phyloP scores from a whole-genome alignment of 2,329 filamentous ascomycete genomes.

The Coniochaeta sp. region DNA sequence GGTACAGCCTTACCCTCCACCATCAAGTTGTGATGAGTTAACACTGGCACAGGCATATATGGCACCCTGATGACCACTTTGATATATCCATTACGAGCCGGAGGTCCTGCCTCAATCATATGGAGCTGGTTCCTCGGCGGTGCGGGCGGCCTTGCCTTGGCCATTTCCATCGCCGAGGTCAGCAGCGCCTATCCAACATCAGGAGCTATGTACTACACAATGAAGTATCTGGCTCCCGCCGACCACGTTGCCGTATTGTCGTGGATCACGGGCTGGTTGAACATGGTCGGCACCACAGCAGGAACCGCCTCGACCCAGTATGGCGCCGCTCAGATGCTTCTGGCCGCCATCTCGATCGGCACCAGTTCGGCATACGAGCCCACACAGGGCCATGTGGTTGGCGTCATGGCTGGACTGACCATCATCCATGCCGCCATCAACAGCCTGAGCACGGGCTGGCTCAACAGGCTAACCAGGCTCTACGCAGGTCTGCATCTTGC shows the following conservation, averaged over 20 bases:
- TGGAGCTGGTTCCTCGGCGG: conserved; percentile 52
- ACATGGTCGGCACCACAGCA: conserved; percentile 43
- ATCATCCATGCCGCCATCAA: conserved; percentile 46
- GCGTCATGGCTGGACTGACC: conserved; percentile 47
- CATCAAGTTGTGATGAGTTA: too few species aligned
- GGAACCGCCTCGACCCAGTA: conserved; percentile 52
- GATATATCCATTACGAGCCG: conserved; percentile 41
- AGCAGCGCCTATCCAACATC: conserved; percentile 49
- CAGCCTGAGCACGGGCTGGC: conserved; percentile 48
- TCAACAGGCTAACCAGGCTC: conserved; percentile 49
- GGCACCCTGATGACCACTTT: conserved; percentile 47
- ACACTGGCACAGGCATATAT: conserved; percentile 35
- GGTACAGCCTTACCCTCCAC: too few species aligned
- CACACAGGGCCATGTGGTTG: conserved; percentile 38
- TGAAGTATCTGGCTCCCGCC: conserved; percentile 40
- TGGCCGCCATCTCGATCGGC: conserved; percentile 46
- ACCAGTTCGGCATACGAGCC: conserved; percentile 39
- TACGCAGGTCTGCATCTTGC: conserved; percentile 52
- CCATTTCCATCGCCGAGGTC: conserved; percentile 43
- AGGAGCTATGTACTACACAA: conserved; percentile 37
- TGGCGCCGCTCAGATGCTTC: conserved; percentile 47
- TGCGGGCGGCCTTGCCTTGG: conserved; percentile 46
- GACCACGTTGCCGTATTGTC: conserved; percentile 37
- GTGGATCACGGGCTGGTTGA: conserved; percentile 44
- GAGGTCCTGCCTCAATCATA: conserved; percentile 43